These are phyloP conservation scores for Escovopsis sp. DNA, from an alignment of 2,329 filamentous ascomycete genomes.

Conservation along the genomic window DNA sequence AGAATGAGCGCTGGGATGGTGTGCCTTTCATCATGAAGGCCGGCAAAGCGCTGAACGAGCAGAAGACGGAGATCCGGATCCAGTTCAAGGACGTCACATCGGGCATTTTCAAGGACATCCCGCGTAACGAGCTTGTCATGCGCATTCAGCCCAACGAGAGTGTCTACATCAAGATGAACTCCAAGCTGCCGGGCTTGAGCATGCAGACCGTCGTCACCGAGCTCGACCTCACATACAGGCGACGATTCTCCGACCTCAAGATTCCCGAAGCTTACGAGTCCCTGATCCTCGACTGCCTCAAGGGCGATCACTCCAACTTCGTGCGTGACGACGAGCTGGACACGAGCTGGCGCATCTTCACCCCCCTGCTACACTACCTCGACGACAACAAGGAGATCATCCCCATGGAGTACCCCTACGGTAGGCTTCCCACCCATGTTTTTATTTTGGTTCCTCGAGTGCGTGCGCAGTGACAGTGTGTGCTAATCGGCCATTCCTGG, in stretches of 20 bases:
- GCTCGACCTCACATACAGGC: constrained; percentile 92
- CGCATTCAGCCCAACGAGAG: constrained; percentile 98
- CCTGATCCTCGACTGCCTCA: constrained; percentile 89
- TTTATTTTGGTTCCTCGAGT: background rate
- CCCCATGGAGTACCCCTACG: constrained; percentile 98
- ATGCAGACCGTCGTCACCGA: constrained; percentile 99
- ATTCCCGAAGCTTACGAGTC: constrained; percentile 99
- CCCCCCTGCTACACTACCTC: constrained; percentile 90
- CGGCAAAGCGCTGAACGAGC: constrained; percentile 95
- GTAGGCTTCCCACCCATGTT: constrained; percentile 38
- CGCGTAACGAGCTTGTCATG: constrained; percentile 97
- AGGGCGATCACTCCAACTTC: constrained; percentile 99
- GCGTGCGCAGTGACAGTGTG: constrained; percentile 9
- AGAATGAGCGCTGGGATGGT: constrained; percentile 98
- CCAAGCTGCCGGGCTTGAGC: constrained; percentile 91
- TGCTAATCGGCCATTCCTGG: too few relatives aligned
- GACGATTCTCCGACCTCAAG: constrained; percentile 97
- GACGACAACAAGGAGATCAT: constrained; percentile 99
- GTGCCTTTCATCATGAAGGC: constrained; percentile 99
- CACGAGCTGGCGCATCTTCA: constrained; percentile 97
- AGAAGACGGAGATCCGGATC: constrained; percentile 98
- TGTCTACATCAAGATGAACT: constrained; percentile 99
- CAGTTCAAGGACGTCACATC: constrained; percentile 99
- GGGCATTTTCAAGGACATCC: constrained; percentile 99
- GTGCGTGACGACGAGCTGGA: constrained; percentile 94